phyloP scores from a whole-genome alignment of 108 stramenopile species.

The Stephanodiscus triporus region DNA sequence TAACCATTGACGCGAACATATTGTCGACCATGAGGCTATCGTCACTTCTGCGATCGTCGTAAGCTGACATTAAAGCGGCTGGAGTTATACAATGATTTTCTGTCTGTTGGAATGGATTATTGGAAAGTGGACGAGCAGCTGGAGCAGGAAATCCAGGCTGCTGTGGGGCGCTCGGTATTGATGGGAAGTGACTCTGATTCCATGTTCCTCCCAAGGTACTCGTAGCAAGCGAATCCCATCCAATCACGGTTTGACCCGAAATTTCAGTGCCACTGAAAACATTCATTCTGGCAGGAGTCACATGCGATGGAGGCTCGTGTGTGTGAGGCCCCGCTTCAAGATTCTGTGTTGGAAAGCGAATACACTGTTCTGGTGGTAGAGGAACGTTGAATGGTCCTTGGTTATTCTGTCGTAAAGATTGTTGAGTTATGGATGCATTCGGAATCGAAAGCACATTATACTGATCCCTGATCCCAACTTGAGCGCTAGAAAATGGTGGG shows the following conservation, averaged over 20 bases:
- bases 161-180: constrained; percentile 2
- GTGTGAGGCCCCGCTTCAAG: constrained; percentile 18
- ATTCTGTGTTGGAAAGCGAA: constrained; percentile 23
- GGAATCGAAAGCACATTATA: constrained; percentile 22
- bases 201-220: constrained; percentile 26
- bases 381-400: constrained; percentile 11
- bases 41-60: constrained; percentile 23
- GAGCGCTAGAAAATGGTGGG: constrained; percentile 20
- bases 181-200: constrained; percentile 27
- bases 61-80: constrained; percentile 5
- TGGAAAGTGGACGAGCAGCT: constrained; percentile 4
- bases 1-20: constrained; percentile 48
- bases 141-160: constrained; percentile 28
- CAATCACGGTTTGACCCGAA: constrained; percentile 23
- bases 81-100: constrained; percentile 2
- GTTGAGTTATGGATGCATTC: constrained; percentile 15
- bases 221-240: constrained; percentile 18
- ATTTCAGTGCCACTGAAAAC: constrained; percentile 19
- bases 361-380: constrained; percentile 23
- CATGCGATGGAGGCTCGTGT: neutral
- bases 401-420: constrained; percentile 14
- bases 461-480: constrained; percentile 13
- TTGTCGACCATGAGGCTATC: constrained; percentile 52
- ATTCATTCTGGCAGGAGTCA: constrained; percentile 12
- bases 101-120: constrained; percentile 26